Base-by-base conservation (phyloP, 2,329 filamentous ascomycete species). In the Ciborinia camelliae region DNA sequence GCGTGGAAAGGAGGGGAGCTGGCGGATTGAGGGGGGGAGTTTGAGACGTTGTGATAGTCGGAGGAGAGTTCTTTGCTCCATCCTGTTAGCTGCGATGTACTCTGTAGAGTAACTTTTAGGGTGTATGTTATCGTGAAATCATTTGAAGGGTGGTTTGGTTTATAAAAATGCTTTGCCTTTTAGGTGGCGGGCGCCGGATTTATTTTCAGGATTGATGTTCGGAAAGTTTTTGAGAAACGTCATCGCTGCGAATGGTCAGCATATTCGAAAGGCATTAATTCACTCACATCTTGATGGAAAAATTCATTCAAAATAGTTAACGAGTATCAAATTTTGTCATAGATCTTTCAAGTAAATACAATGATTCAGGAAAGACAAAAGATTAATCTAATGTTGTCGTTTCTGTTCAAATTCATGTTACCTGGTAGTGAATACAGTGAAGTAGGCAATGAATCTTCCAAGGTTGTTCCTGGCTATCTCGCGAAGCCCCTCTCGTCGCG, bases 1-100 rank as follows among this genome's bases (percentile, higher is more conserved):
- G 54, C 62, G 62, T 12, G 28, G 30, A 10, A 52, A 39, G 15
- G 41, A 57, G 39, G 65, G 69, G 18, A 68, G 32, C 41, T 60
- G 63, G 48, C 67, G 68, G 55, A 67, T 7, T 43, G 58, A 63
- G 10, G 65, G 23, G 23, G 60, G 50, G 15, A 67, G 35, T 68
- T 64, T 69, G 2, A 71, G 39, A 58, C 70, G 70, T 50, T 68
- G 68, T 15, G 66, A 65, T 54, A 66, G 39, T 61, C 71, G 72
- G n/a, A 69, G 43, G 10, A 74, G 54, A 14, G 70, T 68, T 67
- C 72, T 63, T 39, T 68, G 71, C 65, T 71, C 68, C 72, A 75
- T 75, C 14, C 15, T 35, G 53, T 23, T 43, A 30, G 26, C 9
- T 26, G 12, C 30, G 32, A 41, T 41, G 5, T 48, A 28, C 37